Evolutionary conservation across 805 yeast species (phyloP).

Genomic region (Danielozyma ontarioensis): DNA sequence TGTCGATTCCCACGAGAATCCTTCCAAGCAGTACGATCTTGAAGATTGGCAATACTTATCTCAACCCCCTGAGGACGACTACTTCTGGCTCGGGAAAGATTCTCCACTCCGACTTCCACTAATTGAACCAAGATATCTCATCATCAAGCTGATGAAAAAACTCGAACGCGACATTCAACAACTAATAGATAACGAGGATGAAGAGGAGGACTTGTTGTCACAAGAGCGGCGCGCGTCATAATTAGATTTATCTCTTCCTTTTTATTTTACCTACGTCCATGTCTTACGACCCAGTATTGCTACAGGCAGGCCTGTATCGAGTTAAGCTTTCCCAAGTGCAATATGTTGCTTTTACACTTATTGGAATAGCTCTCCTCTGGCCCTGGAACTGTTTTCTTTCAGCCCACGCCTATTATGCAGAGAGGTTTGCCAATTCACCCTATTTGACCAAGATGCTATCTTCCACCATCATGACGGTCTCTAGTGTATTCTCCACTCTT

Average conservation of each 20-base stretch:
- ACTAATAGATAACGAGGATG: conserved; percentile 5
- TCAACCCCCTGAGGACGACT: conserved; percentile 9
- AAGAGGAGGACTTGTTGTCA: neutral
- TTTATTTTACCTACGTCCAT: neutral
- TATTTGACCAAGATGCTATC: conserved; percentile 55
- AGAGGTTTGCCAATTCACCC: conserved; percentile 50
- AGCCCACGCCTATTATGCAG: conserved; percentile 75
- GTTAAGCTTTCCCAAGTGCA: conserved; percentile 25
- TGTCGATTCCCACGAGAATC: conserved; percentile 32
- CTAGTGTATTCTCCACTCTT: conserved; percentile 62
- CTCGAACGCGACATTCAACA: conserved; percentile 17
- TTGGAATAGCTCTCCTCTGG: conserved; percentile 85
- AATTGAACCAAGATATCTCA: conserved; percentile 61
- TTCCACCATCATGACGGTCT: conserved; percentile 83
- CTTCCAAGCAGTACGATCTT: conserved; percentile 39
- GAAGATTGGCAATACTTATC: conserved; percentile 47
- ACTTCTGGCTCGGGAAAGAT: conserved; percentile 59
- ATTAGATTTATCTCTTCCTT: neutral
- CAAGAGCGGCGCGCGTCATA: neutral
- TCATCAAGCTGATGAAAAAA: conserved; percentile 27
- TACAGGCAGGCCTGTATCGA: conserved; percentile 4
- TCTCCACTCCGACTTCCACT: conserved; percentile 71
- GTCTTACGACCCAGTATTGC: conserved; percentile 16
- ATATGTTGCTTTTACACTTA: conserved; percentile 56
- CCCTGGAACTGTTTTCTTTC: conserved; percentile 94